These are phyloP conservation scores for Heliocybe sulcata DNA, from an alignment of 1,284 basidiomycete species.

Conservation along the genomic window DNA sequence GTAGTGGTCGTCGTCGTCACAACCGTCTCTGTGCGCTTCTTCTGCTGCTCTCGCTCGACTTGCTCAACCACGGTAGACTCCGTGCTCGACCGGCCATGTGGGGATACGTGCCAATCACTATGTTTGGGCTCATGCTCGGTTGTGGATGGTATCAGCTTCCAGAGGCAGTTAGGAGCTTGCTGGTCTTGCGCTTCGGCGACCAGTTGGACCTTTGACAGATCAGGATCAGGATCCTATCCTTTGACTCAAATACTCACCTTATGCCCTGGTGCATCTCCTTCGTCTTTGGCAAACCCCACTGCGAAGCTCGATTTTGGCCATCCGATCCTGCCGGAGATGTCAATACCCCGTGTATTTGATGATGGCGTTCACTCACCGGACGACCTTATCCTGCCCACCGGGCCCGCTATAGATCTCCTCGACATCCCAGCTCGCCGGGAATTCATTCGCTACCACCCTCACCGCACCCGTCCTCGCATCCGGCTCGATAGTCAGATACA, in stretches of 20 bases:
- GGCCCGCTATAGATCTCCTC: background rate
- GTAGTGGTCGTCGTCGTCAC: background rate
- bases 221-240: too few relatives aligned
- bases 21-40: background rate
- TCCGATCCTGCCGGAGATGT: background rate
- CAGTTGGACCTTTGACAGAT: background rate
- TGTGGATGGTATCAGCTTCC: background rate
- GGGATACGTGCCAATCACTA: background rate
- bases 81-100: background rate
- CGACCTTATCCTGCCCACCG: background rate
- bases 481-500: constrained; percentile 1
- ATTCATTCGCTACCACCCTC: background rate
- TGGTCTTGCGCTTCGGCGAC: background rate
- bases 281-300: background rate
- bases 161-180: background rate
- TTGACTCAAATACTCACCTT: background rate
- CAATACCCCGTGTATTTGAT: too few relatives aligned
- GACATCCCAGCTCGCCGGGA: background rate
- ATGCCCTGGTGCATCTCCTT: background rate
- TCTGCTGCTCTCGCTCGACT: background rate
- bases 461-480: background rate
- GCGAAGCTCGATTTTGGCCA: background rate
- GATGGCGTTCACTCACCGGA: background rate
- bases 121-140: background rate
- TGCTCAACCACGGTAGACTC: background rate